A percentile compares a stretch with the other conserved stretches of the same genome.
Evolutionary conservation across 352 stramenopile species (phyloP).

Genomic region (Pythium myriotylum): DNA sequence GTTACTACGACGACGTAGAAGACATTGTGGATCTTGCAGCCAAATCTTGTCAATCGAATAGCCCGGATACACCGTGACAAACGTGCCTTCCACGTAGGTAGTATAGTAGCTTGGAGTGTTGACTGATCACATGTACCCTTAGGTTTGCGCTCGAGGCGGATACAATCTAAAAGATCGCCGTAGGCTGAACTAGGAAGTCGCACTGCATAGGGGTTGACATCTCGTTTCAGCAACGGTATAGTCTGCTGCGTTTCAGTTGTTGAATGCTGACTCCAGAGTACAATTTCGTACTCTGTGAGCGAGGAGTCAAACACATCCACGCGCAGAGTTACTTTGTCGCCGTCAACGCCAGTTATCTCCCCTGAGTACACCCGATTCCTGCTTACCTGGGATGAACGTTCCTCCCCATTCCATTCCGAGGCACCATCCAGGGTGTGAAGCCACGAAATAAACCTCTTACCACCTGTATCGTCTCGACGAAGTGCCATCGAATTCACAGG

Average conservation of each 20-base stretch:
- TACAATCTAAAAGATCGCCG: slow-evolving; percentile 40
- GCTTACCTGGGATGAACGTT: not conserved
- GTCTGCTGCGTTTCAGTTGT: not conserved
- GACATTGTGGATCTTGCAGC: slow-evolving; percentile 35
- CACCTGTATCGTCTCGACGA: slow-evolving; percentile 9
- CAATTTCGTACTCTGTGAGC: slow-evolving; percentile 25
- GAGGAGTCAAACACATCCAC: slow-evolving; percentile 23
- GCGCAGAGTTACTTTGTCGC: not conserved
- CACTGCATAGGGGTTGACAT: slow-evolving; percentile 55
- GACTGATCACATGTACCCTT: not conserved
- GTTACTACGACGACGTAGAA: slow-evolving; percentile 46
- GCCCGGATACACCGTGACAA: slow-evolving; percentile 54
- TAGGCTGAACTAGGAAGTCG: slow-evolving; percentile 46
- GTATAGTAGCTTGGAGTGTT: slow-evolving; percentile 6
- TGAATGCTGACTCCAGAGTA: not conserved
- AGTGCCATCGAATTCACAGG: slow-evolving; percentile 33
- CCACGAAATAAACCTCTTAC: slow-evolving; percentile 36
- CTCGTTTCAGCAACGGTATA: slow-evolving; percentile 38
- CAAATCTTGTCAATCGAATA: slow-evolving; percentile 45
- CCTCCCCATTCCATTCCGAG: not conserved
- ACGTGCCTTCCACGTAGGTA: slow-evolving; percentile 37
- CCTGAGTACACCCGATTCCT: slow-evolving; percentile 43
- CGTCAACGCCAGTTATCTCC: slow-evolving; percentile 27
- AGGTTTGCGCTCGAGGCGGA: slow-evolving; percentile 19
- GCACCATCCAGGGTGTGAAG: slow-evolving; percentile 16